phyloP scores from a whole-genome alignment of 2,329 filamentous ascomycete species.

The Emergomyces pasteurianus region DNA sequence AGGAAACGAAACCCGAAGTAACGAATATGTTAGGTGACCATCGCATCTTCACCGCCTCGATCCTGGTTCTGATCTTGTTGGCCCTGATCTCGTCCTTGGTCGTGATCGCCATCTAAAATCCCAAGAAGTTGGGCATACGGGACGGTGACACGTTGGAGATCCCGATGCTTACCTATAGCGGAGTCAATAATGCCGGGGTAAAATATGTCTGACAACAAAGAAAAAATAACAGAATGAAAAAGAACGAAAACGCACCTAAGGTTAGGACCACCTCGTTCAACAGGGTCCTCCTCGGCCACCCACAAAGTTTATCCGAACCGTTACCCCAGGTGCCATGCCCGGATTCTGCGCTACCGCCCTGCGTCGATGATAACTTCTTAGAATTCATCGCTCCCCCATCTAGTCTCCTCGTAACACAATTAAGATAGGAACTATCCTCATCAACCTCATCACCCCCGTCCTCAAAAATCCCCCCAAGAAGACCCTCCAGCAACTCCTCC shows the following conservation, averaged over 20 bases:
- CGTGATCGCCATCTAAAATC: conserved; percentile 26
- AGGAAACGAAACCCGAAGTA: not conserved
- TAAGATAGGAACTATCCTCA: conserved; percentile 16
- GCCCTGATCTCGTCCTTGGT: conserved; percentile 1
- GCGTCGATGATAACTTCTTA: not conserved
- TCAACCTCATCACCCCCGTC: conserved; percentile 34
- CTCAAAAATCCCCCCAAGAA: conserved; percentile 59
- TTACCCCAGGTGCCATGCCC: conserved; percentile 51
- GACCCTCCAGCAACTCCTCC: conserved; percentile 73
- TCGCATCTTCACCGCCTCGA: conserved; percentile 11
- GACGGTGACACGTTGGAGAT: conserved; percentile 86
- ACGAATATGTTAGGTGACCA: conserved; percentile 5
- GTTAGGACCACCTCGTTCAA: conserved; percentile 86
- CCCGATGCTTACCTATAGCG: conserved; percentile 73
- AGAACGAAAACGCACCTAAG: conserved; percentile 53
- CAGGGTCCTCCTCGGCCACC: conserved; percentile 79
- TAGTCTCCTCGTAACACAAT: not conserved
- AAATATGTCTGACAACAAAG: conserved; percentile 3
- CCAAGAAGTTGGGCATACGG: conserved; percentile 81
- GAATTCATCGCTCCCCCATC: conserved; percentile 14
- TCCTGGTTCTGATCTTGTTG: conserved; percentile 10
- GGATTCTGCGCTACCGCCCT: not conserved
- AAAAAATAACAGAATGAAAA: not conserved
- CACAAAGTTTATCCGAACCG: conserved; percentile 63
- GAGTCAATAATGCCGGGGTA: conserved; percentile 22